phyloP scores from a whole-genome alignment of 176 grass and related monocot species.

The Dactylis glomerata region DNA sequence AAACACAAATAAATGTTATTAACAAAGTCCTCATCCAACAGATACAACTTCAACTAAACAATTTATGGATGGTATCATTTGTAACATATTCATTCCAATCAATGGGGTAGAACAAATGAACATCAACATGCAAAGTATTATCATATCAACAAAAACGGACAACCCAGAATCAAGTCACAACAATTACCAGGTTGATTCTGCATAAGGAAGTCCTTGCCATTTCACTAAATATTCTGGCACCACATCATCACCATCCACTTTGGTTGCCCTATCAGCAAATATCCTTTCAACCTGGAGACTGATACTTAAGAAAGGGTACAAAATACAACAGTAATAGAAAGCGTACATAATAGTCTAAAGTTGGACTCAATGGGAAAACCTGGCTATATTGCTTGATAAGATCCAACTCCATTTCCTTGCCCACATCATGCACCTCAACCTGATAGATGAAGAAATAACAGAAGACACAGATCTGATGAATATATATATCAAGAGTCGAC shows the following conservation, averaged over 20 bases:
- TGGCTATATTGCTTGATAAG: slow-evolving; percentile 98
- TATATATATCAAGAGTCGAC: neutral
- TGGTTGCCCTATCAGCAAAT: slow-evolving; percentile 95
- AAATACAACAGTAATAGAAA: neutral
- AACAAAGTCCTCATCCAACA: slow-evolving; percentile 11
- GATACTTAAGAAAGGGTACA: slow-evolving; percentile 40
- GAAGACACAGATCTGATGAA: neutral
- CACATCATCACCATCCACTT: slow-evolving; percentile 78
- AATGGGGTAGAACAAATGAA: neutral
- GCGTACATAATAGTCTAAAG: slow-evolving; percentile 10
- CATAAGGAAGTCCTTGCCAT: slow-evolving; percentile 99
- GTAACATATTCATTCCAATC: slow-evolving; percentile 4
- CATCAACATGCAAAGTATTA: slow-evolving; percentile 19
- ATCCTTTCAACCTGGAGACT: slow-evolving; percentile 91
- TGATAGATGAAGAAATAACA: slow-evolving; percentile 35
- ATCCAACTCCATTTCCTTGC: slow-evolving; percentile 99
- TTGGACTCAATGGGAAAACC: slow-evolving; percentile 41
- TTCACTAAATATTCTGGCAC: slow-evolving; percentile 95
- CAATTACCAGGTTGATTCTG: slow-evolving; percentile 97
- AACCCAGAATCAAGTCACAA: slow-evolving; percentile 4
- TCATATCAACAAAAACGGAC: slow-evolving; percentile 6
- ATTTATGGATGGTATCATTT: neutral
- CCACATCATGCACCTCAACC: slow-evolving; percentile 98
- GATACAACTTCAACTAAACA: slow-evolving; percentile 1
- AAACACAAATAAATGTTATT: neutral